Evolutionary conservation across 352 stramenopile species (phyloP), one percentile per base, ranked within the genome.

Genomic region (Phytophthora lateralis): DNA sequence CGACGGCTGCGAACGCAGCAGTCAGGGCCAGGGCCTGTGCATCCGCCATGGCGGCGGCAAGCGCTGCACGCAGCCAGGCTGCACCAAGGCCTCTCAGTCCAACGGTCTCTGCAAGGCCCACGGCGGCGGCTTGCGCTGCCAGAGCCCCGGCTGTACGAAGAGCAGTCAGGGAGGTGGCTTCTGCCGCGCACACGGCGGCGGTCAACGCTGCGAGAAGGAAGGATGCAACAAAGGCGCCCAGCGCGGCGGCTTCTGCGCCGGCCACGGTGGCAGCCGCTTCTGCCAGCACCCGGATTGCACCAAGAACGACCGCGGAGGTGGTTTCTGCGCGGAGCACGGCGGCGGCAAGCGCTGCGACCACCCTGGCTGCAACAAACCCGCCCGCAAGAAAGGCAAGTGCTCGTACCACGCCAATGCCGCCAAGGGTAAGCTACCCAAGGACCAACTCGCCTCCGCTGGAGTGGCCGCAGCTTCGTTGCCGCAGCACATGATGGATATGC

Each of bases 31-130:
- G 60, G 86, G 86, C 0, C 66, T 90, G 1, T 96, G 88, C 59
- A 93, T 93, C 49, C 85, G 86, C 39, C 88, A 96, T 58, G 85
- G 88, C 12, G 88, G 88, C 17, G 88, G 88, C 58, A 90, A 91
- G 58, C 80, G 86, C 37, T 95, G 85, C 67, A 90, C 80, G 26
- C 75, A 93, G 56, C 41, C 71, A 1, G 88, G 85, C 9, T 96
- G 88, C 63, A 91, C 83, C 47, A 93, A 93, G 67, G 79, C 80
- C 2, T 88, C 80, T 8, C 84, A 93, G 73, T 91, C 80, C 21
- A 93, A 95, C 35, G 85, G 85, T 2, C 80, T 95, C 4, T 96
- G 88, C 74, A 94, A 94, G 52, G 80, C 81, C 0, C 88, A 96
- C 73, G 88, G 88, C 24, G 88, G 88, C 17, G 87, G 83, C 1